Base-by-base conservation (phyloP, 2,329 filamentous ascomycete genomes). In the Cordyceps militaris region DNA sequence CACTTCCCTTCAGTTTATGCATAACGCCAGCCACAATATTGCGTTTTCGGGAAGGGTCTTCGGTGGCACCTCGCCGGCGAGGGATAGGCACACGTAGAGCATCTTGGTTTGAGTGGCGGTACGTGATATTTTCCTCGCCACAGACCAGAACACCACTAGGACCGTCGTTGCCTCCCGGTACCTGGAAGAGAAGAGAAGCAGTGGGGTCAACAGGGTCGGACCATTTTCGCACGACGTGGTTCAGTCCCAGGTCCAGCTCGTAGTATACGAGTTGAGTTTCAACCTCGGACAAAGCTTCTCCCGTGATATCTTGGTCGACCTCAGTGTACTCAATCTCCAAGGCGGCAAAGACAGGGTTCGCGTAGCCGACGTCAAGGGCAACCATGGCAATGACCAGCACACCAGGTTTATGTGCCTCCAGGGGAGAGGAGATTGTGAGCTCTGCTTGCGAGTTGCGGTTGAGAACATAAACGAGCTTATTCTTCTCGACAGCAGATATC, bases 381-480 rank as follows among this genome's bases (percentile, higher is more conserved):
- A 90, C 87, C 66, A 97, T 79, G 30, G 89, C 88, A 65, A 96
- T 90, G 24, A 97, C 92, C 51, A 99, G 75, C 1, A 93, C 93
- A 60, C 93, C 91, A 13, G 91, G 85, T 71, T 94, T 96, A 74
- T 99, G 93, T 2, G 94, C 95, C 74, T 99, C 95, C 19, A 99
- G 81, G 0, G 94, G 94, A 14, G 94, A 99, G 5, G 94, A 99
- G 52, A 99, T 99, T 42, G 92, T 95, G 66, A 99, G 84, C 71
- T 96, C 90, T 19, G 92, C 92, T 73, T 97, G 91, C 3, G 91
- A 84, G 74, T 96, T 96, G 63, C 95, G 87, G 73, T 97, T 97
- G 64, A 99, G 80, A 67, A 99, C 93, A 74, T 99, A 99, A 64
- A 99, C 94, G 58, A 99, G 87, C 77, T 99, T 99, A 77, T 97